Evolutionary conservation across 1,139 yeast species (phyloP), one percentile per base, ranked within the genome.

Genomic region (Candida sojae): DNA sequence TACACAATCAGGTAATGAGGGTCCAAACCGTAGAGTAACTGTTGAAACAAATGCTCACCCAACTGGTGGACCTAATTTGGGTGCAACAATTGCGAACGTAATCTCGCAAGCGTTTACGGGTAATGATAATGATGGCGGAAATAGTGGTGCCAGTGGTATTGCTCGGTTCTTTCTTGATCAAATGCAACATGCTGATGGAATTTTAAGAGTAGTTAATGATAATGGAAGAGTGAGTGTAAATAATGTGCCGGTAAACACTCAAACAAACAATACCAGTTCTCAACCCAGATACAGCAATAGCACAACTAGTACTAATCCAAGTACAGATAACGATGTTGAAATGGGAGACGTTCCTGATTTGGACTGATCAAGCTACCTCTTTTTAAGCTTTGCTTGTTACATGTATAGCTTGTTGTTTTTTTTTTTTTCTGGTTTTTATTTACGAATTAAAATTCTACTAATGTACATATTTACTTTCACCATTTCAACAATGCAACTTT

Each of bases 291-390:
- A 29, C 35, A 32, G 13, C 13, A 46, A 44, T 29, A 42, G n/a
- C 28, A 11, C 38, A 5, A 35, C 7, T 11, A 17, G 33, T 9
- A 44, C 32, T 33, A 41, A 34, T 31, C 26, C 34, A 10, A 38
- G 23, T 11, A 28, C 39, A 10, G 43, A 39, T 25, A 33, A 32
- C 30, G 53, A 50, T 40, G 47, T 45, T 10, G 53, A 51, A 28
- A 51, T 51, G 53, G 51, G 53, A n/a, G 51, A 51, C 17, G 43
- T 42, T 5, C 46, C 49, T 30, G 51, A 48, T 45, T 42, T 46
- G 36, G 51, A 45, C 41, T 49, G 35, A 35, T 6, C 7, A 17
- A 3, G 21, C 21, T 44, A 17, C 25, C 3, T 37, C n/a, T 36
- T 2, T 10, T 11, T 33, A 10, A 17, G 11, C 2, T 26, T 8